A percentile compares a stretch with the other conserved stretches of the same genome.
These are phyloP conservation scores for Ceratocystis variospora DNA, from an alignment of 2,329 filamentous ascomycete genomes.

Conservation along the genomic window DNA sequence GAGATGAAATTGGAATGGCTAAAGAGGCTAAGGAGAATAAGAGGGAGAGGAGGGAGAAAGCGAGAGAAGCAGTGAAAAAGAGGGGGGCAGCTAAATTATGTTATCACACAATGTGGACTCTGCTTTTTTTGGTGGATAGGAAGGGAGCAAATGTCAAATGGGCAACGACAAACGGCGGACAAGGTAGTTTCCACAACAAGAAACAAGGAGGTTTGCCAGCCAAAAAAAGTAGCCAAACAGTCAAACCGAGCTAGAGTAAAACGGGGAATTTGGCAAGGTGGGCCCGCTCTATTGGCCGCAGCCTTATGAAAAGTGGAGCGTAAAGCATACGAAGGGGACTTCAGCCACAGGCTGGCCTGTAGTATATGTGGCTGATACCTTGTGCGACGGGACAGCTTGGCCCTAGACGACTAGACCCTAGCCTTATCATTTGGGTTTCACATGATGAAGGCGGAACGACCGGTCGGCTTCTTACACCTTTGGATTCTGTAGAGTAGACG, in stretches of 20 bases:
- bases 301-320: background rate
- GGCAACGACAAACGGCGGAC: conserved; percentile 1
- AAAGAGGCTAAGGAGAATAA: background rate
- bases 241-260: background rate
- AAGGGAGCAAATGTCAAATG: background rate
- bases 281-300: background rate
- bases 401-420: background rate
- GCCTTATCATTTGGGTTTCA: background rate
- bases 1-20: background rate
- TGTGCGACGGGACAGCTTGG: background rate
- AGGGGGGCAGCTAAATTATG: background rate
- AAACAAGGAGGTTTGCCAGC: background rate
- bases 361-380: background rate
- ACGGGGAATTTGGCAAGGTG: background rate
- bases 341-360: background rate
- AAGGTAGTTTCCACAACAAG: conserved; percentile 4
- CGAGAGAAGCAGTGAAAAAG: conserved; percentile 2
- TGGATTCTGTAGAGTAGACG: too few species aligned
- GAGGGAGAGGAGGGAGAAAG: conserved; percentile 1
- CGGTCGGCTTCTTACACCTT: background rate
- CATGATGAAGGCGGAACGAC: background rate
- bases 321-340: background rate
- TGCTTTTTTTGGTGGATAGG: background rate
- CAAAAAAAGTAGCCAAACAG: background rate
- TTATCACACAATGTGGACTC: background rate